phyloP scores from a whole-genome alignment of 163 green algal species.

The Scenedesmus sp. region DNA sequence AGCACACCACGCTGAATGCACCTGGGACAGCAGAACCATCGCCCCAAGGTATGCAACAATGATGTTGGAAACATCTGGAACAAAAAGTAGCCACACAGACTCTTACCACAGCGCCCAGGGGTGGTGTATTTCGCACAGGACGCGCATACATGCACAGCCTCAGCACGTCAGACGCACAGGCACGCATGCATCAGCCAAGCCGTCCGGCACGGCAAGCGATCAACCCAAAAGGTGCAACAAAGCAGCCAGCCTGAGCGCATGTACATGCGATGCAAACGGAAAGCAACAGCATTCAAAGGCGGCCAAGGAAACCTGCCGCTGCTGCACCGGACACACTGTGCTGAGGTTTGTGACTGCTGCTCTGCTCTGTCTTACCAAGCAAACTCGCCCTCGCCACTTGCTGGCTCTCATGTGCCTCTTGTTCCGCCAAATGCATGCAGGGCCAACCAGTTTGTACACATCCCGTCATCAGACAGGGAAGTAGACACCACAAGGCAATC shows the following conservation, averaged over 20 bases:
- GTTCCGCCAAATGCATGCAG: not conserved
- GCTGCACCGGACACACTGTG: not conserved
- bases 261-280: not conserved
- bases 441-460: not conserved
- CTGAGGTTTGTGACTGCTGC: slow-evolving; percentile 3
- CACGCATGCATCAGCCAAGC: not conserved
- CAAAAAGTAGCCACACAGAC: not conserved
- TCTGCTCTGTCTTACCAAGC: not conserved
- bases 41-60: not conserved
- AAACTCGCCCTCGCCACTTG: not conserved
- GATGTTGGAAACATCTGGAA: not conserved
- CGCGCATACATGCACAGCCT: not conserved
- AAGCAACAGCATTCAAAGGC: not conserved
- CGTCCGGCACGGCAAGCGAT: not conserved
- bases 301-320: not conserved
- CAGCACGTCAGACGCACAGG: not conserved
- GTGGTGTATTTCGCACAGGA: not conserved
- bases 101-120: not conserved
- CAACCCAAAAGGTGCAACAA: not conserved
- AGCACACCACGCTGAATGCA: not conserved
- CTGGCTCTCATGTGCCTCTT: slow-evolving; percentile 11
- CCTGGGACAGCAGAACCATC: not conserved
- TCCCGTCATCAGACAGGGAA: not conserved
- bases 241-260: not conserved
- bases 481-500: not conserved